Conservation (phyloP, 352 stramenopile genomes). For the Pythium sukuiense region DNA sequence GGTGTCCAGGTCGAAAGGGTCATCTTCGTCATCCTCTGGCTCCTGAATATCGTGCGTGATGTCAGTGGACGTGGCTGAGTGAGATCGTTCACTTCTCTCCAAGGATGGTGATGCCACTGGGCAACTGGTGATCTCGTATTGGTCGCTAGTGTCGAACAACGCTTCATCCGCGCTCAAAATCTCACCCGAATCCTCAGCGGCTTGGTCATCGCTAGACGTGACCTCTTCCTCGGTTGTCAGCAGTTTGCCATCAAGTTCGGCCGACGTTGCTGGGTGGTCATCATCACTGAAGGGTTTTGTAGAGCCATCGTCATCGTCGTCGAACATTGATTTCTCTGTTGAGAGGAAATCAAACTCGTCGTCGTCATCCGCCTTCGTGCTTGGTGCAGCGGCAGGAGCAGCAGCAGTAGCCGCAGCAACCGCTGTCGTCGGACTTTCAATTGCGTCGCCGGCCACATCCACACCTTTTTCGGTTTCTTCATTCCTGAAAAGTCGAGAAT, state of each 20-base stretch:
- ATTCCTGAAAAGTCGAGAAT: slow-evolving; percentile 18
- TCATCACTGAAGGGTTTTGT: background rate
- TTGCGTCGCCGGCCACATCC: background rate
- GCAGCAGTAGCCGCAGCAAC: background rate
- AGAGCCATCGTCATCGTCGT: background rate
- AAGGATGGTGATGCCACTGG: background rate
- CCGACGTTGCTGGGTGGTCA: background rate
- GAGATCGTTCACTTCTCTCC: slow-evolving; percentile 13
- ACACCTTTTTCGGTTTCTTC: background rate
- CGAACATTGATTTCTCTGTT: slow-evolving; percentile 25
- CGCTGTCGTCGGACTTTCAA: background rate
- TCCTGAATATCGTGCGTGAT: slow-evolving; percentile 56
- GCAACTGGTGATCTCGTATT: background rate
- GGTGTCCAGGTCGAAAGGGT: slow-evolving; percentile 20
- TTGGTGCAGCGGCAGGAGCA: background rate
- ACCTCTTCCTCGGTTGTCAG: background rate
- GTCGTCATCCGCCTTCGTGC: slow-evolving; percentile 7
- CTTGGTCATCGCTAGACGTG: background rate
- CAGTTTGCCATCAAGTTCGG: background rate
- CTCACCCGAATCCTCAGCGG: background rate
- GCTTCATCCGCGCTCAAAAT: background rate
- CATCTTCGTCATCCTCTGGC: slow-evolving; percentile 22
- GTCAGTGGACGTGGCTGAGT: slow-evolving; percentile 31
- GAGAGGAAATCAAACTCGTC: slow-evolving; percentile 43
- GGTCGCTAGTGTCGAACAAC: background rate